Evolutionary conservation across 768 basidiomycete species (phyloP).

Genomic region (Sporobolomyces pararoseus): DNA sequence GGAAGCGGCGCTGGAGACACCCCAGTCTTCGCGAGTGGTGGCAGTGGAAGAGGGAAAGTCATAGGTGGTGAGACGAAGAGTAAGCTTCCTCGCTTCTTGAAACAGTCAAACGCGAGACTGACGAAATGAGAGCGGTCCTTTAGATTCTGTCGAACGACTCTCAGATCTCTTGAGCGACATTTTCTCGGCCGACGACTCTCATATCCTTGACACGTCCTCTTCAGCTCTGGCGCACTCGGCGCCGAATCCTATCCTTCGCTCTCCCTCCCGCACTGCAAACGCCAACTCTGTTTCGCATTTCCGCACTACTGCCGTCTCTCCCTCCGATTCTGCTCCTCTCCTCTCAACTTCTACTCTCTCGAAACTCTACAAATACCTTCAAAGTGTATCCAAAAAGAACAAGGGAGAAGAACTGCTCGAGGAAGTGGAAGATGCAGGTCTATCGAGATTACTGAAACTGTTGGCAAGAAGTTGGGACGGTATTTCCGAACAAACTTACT

Average conservation of each 20-base stretch:
- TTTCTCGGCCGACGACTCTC: constrained; percentile 71
- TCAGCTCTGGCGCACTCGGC: constrained; percentile 56
- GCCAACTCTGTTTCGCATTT: constrained; percentile 59
- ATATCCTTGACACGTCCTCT: constrained; percentile 48
- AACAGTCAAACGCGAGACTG: constrained; percentile 52
- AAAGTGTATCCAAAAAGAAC: constrained; percentile 45
- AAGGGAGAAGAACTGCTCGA: constrained; percentile 52
- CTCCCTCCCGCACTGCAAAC: constrained; percentile 41
- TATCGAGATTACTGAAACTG: constrained; percentile 68
- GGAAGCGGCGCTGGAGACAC: not conserved
- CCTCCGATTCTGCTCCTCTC: constrained; percentile 55
- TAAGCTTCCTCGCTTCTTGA: not conserved
- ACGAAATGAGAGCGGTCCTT: constrained; percentile 55
- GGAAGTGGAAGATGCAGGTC: constrained; percentile 62
- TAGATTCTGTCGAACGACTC: constrained; percentile 77
- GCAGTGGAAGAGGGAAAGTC: constrained; percentile 3
- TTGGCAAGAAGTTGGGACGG: constrained; percentile 73
- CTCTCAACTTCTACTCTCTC: constrained; percentile 60
- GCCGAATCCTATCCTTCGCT: constrained; percentile 55
- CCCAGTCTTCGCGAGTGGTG: not conserved
- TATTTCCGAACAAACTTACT: constrained; percentile 71
- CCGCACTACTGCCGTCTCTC: constrained; percentile 57
- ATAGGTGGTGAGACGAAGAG: constrained; percentile 5
- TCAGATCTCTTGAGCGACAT: constrained; percentile 73
- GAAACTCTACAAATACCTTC: constrained; percentile 68